Conservation (phyloP, 495 filamentous ascomycete species). For the Delitschia confertaspora region DNA sequence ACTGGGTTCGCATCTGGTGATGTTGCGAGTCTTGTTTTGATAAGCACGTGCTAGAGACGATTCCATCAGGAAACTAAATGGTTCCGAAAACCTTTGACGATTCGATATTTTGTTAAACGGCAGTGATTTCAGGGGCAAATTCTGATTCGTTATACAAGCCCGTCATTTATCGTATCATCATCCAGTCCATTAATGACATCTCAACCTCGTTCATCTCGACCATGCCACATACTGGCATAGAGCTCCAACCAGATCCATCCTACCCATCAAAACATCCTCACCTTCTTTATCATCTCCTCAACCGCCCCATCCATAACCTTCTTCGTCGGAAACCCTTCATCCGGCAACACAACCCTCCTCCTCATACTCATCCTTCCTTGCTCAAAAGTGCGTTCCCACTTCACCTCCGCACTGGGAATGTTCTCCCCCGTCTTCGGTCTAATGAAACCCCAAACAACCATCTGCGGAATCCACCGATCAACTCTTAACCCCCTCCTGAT, state of each 20-base stretch:
- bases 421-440: slow-evolving; percentile 38
- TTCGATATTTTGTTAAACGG: too few relatives aligned
- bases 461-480: slow-evolving; percentile 27
- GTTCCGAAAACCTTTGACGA: too few relatives aligned
- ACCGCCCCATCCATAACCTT: neutral
- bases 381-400: neutral
- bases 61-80: too few relatives aligned
- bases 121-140: too few relatives aligned
- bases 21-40: too few relatives aligned
- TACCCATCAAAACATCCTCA: neutral
- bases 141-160: too few relatives aligned
- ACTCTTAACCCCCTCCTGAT: slow-evolving; percentile 41
- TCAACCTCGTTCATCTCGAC: too few relatives aligned
- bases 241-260: neutral
- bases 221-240: neutral
- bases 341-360: neutral
- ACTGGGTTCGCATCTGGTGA: too few relatives aligned
- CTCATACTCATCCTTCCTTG: neutral
- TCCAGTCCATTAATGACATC: too few relatives aligned
- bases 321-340: slow-evolving; percentile 3
- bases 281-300: neutral
- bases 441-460: slow-evolving; percentile 50
- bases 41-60: too few relatives aligned
- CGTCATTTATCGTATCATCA: neutral
- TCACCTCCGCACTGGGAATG: slow-evolving; percentile 5